phyloP scores from a whole-genome alignment of 441 rosid species.

The Gossypium gossypioides region DNA sequence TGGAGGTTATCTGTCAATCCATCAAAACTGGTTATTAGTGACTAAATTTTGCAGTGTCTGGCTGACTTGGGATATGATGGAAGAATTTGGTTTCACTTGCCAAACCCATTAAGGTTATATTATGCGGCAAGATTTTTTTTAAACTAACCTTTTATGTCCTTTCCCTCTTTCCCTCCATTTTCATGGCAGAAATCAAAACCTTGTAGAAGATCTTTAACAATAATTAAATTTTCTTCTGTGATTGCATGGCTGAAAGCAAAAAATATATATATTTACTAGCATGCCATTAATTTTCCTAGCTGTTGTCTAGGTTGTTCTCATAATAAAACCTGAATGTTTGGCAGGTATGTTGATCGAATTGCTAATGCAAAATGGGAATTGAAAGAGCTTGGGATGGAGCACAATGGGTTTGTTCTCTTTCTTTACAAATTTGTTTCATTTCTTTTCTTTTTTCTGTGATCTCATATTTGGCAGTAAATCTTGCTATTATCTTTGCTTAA shows the following conservation, averaged over 20 bases:
- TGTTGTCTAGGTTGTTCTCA: background rate
- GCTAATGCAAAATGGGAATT: slow-evolving; percentile 93
- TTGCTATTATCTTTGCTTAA: background rate
- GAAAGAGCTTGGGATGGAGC: slow-evolving; percentile 92
- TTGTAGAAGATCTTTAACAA: background rate
- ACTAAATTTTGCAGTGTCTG: background rate
- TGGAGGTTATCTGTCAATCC: background rate
- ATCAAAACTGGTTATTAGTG: background rate
- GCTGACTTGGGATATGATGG: background rate
- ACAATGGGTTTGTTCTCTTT: slow-evolving; percentile 75
- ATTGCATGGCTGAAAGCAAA: background rate
- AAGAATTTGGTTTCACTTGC: background rate
- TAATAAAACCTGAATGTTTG: slow-evolving; percentile 10
- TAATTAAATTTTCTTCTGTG: background rate
- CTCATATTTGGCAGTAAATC: background rate
- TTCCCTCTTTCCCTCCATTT: background rate
- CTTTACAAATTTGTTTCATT: background rate
- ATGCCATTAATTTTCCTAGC: background rate
- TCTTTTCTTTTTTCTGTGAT: background rate
- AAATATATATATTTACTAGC: background rate
- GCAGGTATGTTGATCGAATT: slow-evolving; percentile 84
- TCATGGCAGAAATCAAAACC: background rate
- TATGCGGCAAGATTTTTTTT: background rate
- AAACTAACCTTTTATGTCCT: background rate
- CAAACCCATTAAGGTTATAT: background rate